Conservation (phyloP, 179 eudicot species). For the Pouteria campechiana region DNA sequence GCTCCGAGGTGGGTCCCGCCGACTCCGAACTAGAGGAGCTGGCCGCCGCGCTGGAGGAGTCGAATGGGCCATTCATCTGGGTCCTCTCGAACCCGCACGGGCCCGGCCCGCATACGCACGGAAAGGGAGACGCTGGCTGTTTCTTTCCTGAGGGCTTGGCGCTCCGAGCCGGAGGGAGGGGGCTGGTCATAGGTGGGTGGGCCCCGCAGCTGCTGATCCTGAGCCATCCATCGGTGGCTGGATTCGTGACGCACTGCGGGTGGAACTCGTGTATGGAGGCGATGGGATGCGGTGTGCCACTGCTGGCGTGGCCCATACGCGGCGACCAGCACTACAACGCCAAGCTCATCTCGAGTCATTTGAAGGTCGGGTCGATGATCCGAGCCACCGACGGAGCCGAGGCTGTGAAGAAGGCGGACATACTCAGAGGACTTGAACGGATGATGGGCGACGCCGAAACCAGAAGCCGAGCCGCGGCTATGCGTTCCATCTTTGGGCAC, state of each 20-base stretch:
- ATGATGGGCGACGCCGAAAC: conserved; percentile 35
- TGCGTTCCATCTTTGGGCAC: conserved; percentile 10
- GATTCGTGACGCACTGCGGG: conserved; percentile 43
- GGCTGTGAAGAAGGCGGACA: conserved; percentile 27
- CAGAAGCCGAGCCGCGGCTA: conserved; percentile 9
- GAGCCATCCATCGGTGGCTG: conserved; percentile 45
- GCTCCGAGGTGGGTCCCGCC: conserved; percentile 50
- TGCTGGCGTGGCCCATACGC: conserved; percentile 52
- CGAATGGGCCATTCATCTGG: conserved; percentile 37
- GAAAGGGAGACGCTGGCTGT: conserved; percentile 10
- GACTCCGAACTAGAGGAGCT: conserved; percentile 29
- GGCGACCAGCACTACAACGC: conserved; percentile 42
- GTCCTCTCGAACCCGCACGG: conserved; percentile 9
- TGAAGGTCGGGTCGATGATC: conserved; percentile 26
- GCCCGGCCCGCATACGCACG: background rate
- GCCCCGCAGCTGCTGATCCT: conserved; percentile 49
- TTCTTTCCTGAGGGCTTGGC: conserved; percentile 34
- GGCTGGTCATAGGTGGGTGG: conserved; percentile 41
- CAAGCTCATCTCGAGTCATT: conserved; percentile 28
- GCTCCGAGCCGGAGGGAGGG: conserved; percentile 24
- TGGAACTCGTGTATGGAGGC: conserved; percentile 48
- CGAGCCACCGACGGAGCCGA: conserved; percentile 4
- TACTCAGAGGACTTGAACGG: conserved; percentile 24
- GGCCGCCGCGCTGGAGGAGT: conserved; percentile 32
- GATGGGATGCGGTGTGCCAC: conserved; percentile 25